phyloP scores from a whole-genome alignment of 169 alveolate genomes.

The Babesia caballi region DNA sequence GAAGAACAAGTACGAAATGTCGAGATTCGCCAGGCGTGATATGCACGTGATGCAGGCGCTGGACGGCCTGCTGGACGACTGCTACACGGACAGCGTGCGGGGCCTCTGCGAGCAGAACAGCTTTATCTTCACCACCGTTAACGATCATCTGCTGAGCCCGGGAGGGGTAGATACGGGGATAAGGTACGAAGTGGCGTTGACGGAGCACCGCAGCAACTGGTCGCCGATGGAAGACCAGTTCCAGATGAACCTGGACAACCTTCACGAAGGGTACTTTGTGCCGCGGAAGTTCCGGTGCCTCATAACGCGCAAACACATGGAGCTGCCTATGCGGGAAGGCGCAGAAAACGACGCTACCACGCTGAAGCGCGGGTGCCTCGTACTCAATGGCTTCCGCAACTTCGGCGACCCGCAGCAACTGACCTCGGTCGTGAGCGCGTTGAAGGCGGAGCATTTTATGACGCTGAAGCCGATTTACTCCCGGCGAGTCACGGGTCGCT shows the following conservation, averaged over 20 bases:
- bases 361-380: slow-evolving; percentile 40
- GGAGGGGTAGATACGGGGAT: slow-evolving; percentile 44
- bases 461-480: not conserved
- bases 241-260: slow-evolving; percentile 39
- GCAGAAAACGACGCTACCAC: not conserved
- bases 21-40: slow-evolving; percentile 52
- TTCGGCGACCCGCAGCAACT: slow-evolving; percentile 4
- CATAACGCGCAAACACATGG: slow-evolving; percentile 37
- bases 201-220: slow-evolving; percentile 45
- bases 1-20: slow-evolving; percentile 46
- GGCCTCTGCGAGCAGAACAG: slow-evolving; percentile 17
- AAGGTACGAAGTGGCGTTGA: slow-evolving; percentile 33
- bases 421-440: not conserved
- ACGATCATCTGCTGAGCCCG: slow-evolving; percentile 31
- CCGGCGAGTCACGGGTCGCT: slow-evolving; percentile 13
- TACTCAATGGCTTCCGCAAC: slow-evolving; percentile 31
- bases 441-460: slow-evolving; percentile 23
- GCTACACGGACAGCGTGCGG: slow-evolving; percentile 35
- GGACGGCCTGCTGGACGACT: slow-evolving; percentile 51
- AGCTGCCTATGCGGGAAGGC: slow-evolving; percentile 9
- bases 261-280: slow-evolving; percentile 59
- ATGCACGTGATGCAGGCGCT: slow-evolving; percentile 40
- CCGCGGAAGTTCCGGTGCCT: slow-evolving; percentile 44
- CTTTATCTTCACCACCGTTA: slow-evolving; percentile 1
- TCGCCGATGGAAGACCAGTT: slow-evolving; percentile 30